phyloP scores from a whole-genome alignment of 176 grass and related monocot genomes.

The Paspalum notatum region DNA sequence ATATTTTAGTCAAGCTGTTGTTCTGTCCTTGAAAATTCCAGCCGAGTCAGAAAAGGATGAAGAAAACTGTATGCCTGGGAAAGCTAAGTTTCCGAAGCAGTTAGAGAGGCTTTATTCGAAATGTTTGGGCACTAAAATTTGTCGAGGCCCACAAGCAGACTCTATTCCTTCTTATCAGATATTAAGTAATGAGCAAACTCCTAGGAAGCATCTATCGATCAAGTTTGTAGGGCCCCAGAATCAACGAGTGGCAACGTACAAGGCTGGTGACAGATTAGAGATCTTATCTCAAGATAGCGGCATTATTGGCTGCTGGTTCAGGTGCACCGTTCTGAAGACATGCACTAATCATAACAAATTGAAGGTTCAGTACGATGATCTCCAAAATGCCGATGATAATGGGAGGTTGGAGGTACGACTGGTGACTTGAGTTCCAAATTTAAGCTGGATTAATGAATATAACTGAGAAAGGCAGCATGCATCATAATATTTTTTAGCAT shows the following conservation, averaged over 20 bases:
- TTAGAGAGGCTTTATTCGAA: conserved; percentile 62
- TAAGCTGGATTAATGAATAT: conserved; percentile 17
- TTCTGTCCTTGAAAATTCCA: conserved; percentile 61
- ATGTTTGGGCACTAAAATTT: conserved; percentile 68
- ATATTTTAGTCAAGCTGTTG: conserved; percentile 84
- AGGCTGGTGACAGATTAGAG: conserved; percentile 81
- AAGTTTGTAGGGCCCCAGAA: conserved; percentile 60
- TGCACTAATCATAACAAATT: conserved; percentile 74
- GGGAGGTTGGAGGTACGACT: conserved; percentile 77
- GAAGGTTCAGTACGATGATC: conserved; percentile 92
- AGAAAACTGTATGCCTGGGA: conserved; percentile 47
- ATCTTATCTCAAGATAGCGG: conserved; percentile 91
- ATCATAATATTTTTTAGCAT: background rate
- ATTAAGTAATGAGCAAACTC: conserved; percentile 37
- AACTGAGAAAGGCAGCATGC: background rate
- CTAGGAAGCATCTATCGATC: conserved; percentile 46
- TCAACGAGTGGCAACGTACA: conserved; percentile 56
- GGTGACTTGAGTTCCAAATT: conserved; percentile 18
- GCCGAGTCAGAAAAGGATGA: conserved; percentile 55
- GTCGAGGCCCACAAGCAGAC: conserved; percentile 45
- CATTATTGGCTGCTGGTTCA: conserved; percentile 99
- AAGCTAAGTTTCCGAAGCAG: conserved; percentile 55
- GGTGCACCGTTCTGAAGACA: conserved; percentile 77
- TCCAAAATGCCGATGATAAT: conserved; percentile 80
- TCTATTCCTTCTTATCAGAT: conserved; percentile 63